Base-by-base conservation (phyloP, 139 green algal species). In the Pseudopediastrum boryanum region DNA sequence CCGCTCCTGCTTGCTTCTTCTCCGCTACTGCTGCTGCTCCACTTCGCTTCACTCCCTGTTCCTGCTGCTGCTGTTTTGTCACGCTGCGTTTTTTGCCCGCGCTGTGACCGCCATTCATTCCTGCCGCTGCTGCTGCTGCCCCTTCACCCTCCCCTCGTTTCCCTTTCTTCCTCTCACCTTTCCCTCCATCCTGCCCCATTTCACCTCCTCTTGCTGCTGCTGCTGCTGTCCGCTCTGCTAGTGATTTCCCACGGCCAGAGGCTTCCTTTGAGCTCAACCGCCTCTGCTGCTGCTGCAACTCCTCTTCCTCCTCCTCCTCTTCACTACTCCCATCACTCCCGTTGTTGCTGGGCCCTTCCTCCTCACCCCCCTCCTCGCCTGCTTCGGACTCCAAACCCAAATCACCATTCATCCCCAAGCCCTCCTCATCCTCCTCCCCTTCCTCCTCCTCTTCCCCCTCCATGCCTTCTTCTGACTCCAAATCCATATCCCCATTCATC, bases 121-220 rank as follows among this genome's bases (percentile, higher is more conserved):
- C 16, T 54, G 46, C 66, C 83, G 73, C 36, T 82, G 77, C 21
- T 80, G n/a, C 56, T 88, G 35, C 62, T 83, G 77, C 4, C 46
- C 44, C 66, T 36, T 50, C 52, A 31, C 19, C 62, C 2, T 38
- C 46, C 36, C 29, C 41, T 33, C 72, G n/a, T n/a, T n/a, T n/a
- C n/a, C n/a, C n/a, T 65, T 12, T 71, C 71, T 31, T 78, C 70
- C 50, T 71, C 71, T 51, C 56, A 43, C 31, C 65, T 4, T 35
- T n/a, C 2, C 3, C 33, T 66, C 50, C 70, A 70, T 39, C 71
- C 65, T 54, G 39, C 46, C 46, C 16, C 46, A 16, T 54, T 29
- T 25, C 39, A 23, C 7, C 63, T 1, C 23, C 63, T 33, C 21
- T 33, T 42, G 61, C 54, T 31, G 54, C 50, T 23, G 36, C 54